These are phyloP conservation scores for Spathaspora girioi DNA, from an alignment of 805 yeast genomes.

Conservation along the genomic window DNA sequence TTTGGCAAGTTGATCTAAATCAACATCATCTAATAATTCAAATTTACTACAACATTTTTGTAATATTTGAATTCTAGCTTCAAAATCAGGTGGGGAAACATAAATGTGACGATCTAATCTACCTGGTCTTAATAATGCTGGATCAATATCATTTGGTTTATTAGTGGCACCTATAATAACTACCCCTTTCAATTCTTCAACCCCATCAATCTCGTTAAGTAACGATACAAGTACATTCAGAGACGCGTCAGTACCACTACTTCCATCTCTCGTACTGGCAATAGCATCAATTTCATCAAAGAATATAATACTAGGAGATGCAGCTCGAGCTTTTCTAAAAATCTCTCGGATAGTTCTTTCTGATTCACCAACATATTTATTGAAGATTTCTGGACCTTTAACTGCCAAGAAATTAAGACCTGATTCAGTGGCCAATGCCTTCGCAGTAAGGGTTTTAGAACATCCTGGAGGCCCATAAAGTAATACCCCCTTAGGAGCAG, in stretches of 20 bases:
- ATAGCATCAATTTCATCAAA: slow-evolving; percentile 97
- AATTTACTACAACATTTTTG: slow-evolving; percentile 67
- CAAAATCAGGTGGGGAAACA: slow-evolving; percentile 85
- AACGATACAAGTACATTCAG: slow-evolving; percentile 87
- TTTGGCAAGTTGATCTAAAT: slow-evolving; percentile 51
- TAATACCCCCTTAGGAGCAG: slow-evolving; percentile 89
- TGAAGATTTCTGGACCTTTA: slow-evolving; percentile 94
- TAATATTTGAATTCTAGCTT: slow-evolving; percentile 77
- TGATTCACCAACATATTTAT: slow-evolving; percentile 93
- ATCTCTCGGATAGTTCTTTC: slow-evolving; percentile 92
- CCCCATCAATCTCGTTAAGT: slow-evolving; percentile 95
- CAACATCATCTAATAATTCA: slow-evolving; percentile 46
- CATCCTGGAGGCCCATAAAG: slow-evolving; percentile 99
- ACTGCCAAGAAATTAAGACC: slow-evolving; percentile 92
- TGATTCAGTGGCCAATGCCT: slow-evolving; percentile 92
- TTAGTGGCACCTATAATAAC: slow-evolving; percentile 95
- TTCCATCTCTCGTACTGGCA: slow-evolving; percentile 75
- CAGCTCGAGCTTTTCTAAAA: slow-evolving; percentile 90
- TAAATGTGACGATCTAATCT: slow-evolving; percentile 90
- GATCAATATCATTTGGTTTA: slow-evolving; percentile 88
- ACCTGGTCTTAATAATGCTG: slow-evolving; percentile 94
- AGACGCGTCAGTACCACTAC: slow-evolving; percentile 62
- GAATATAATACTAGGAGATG: slow-evolving; percentile 90
- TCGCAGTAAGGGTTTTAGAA: slow-evolving; percentile 91
- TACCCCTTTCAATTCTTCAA: slow-evolving; percentile 91